phyloP scores from a whole-genome alignment of 108 stramenopile genomes.

The Skeletonema costatum region DNA sequence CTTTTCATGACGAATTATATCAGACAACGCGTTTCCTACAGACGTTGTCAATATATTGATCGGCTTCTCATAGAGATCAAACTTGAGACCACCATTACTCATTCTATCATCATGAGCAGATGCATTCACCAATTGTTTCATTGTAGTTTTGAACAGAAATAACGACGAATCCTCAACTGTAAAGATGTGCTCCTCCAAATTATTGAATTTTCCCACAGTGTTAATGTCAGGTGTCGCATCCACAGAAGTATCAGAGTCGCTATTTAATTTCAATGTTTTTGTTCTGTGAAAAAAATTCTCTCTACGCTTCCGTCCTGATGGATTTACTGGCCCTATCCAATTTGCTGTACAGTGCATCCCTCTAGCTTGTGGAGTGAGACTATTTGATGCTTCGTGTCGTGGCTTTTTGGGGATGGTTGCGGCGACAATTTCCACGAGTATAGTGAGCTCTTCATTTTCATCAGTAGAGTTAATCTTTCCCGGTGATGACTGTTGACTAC shows the following conservation, averaged over 20 bases:
- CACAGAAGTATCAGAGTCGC: not conserved
- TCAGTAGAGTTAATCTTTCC: not conserved
- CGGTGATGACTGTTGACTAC: not conserved
- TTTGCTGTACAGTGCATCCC: conserved; percentile 42
- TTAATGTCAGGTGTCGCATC: not conserved
- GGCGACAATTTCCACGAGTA: conserved; percentile 39
- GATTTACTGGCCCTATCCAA: conserved; percentile 26
- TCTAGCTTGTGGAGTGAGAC: not conserved
- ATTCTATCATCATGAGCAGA: not conserved
- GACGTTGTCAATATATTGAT: conserved; percentile 26
- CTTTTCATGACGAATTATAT: conserved; percentile 12
- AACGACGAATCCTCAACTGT: conserved; percentile 32
- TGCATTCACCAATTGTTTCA: conserved; percentile 32
- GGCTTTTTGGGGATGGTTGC: conserved; percentile 21
- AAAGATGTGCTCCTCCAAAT: conserved; percentile 30
- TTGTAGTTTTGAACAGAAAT: conserved; percentile 35
- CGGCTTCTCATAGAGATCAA: conserved; percentile 42
- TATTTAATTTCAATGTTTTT: conserved; percentile 16
- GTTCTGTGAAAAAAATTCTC: conserved; percentile 32
- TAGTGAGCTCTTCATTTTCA: conserved; percentile 1
- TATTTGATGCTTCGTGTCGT: conserved; percentile 2
- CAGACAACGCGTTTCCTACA: conserved; percentile 11
- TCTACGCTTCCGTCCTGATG: conserved; percentile 10
- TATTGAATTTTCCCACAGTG: not conserved
- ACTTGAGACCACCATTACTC: conserved; percentile 31